Conservation (phyloP, 345 rosid species). For the Arabis hirsuta region DNA sequence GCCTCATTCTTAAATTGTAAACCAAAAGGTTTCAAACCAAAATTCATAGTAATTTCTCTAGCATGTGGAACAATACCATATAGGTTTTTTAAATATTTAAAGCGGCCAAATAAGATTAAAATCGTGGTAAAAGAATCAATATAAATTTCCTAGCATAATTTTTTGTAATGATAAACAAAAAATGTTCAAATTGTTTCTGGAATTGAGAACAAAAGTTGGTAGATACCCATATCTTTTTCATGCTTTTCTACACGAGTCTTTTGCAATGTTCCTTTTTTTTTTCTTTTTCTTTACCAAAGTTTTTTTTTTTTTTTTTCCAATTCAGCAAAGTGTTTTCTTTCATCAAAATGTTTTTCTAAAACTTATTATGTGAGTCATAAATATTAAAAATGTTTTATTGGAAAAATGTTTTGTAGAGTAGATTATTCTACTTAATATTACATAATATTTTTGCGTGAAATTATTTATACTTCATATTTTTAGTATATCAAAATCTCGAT, state of each 20-base stretch:
- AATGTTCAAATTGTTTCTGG: background rate
- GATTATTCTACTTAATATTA: background rate
- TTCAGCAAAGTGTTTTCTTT: constrained; percentile 5
- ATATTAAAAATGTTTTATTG: background rate
- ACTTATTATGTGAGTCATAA: background rate
- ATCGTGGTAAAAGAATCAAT: background rate
- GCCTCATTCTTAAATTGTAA: background rate
- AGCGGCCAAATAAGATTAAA: background rate
- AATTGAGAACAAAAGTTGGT: constrained; percentile 42
- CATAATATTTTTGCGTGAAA: background rate
- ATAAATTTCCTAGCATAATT: background rate
- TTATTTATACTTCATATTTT: background rate
- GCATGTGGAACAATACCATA: background rate
- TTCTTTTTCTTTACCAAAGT: constrained; percentile 38
- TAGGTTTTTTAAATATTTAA: background rate
- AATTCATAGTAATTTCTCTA: background rate
- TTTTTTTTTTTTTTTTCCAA: background rate
- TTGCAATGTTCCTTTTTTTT: constrained; percentile 43
- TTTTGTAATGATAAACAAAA: background rate
- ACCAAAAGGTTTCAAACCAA: background rate
- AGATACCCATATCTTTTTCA: constrained; percentile 48
- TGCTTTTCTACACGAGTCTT: constrained; percentile 30
- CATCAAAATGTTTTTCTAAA: background rate
- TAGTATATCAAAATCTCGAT: constrained; percentile 34
- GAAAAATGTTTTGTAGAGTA: background rate